Percentiles rank a stretch among this genome's conserved stretches.
phyloP scores from a whole-genome alignment of 139 green algal species.

The Closterium sp. region DNA sequence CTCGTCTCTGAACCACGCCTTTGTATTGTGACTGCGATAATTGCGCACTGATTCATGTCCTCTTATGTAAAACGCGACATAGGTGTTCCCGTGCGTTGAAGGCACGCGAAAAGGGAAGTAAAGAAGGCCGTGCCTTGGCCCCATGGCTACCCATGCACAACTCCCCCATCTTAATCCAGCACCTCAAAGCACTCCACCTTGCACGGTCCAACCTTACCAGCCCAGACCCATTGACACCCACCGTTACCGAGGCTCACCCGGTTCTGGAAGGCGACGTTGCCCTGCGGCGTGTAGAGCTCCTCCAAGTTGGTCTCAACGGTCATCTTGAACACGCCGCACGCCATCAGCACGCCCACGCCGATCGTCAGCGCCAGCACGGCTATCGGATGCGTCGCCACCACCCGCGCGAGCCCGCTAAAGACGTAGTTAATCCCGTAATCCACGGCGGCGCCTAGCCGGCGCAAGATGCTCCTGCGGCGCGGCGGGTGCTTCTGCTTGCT shows the following conservation, averaged over 20 bases:
- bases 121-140: no score
- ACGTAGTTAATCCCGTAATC: background rate
- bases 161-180: background rate
- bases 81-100: no score
- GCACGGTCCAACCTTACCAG: background rate
- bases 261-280: conserved; percentile 18
- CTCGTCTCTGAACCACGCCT: no score
- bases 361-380: background rate
- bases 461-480: background rate
- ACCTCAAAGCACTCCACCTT: no score
- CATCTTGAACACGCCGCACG: background rate
- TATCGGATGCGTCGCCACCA: background rate
- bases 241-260: conserved; percentile 3
- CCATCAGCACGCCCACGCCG: background rate
- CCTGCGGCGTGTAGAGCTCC: conserved; percentile 40
- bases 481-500: background rate
- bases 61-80: no score
- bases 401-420: background rate
- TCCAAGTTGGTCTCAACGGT: background rate
- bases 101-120: no score
- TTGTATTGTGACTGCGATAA: no score
- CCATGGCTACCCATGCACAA: background rate
- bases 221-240: background rate
- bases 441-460: background rate
- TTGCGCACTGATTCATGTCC: no score